Evolutionary conservation across 805 yeast genomes (phyloP), one percentile per base, ranked within the genome.

Genomic region (Teunomyces atbi): DNA sequence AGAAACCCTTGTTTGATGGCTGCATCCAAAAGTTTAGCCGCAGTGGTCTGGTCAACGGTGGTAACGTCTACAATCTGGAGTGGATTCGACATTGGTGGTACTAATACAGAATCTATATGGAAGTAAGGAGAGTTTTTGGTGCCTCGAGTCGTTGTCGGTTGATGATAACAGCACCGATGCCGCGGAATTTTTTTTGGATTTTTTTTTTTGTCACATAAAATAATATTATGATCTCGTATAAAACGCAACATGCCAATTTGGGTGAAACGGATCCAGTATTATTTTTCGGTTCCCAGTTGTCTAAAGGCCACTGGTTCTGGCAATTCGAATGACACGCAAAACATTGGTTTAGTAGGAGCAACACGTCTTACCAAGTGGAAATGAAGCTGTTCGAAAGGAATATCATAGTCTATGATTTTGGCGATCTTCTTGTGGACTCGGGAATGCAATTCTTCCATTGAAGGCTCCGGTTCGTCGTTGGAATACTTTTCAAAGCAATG

Each of bases 271-370:
- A 23, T 2, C 10, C 26, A 13, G 4, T 4, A 13, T 16, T 4
- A 30, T n/a, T 28, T 28, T 28, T 28, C n/a, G 30, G 13, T 8
- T n/a, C 30, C 30, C n/a, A 37, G 10, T 19, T 56, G 53, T 51
- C 55, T 62, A 44, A 83, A 83, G 6, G 86, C 89, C 44, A 84
- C 82, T 47, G 76, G 81, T 54, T 73, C 75, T 0, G 96, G 95
- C 27, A 94, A 73, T 57, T 65, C 64, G 65, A 91, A 91, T 5
- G 90, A 74, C 3, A 89, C 86, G 66, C 97, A 89, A 62, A 80
- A 91, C 99, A 94, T 94, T 28, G 92, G 92, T 61, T 94, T 94
- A 5, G 97, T 89, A 3, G 99, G 99, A 1, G 99, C 92, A 6
- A 94, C 99, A 62, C 83, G 84, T 61, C 99, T 81, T 7, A 94